phyloP scores from a whole-genome alignment of 352 stramenopile genomes.

The Pythium volutum region DNA sequence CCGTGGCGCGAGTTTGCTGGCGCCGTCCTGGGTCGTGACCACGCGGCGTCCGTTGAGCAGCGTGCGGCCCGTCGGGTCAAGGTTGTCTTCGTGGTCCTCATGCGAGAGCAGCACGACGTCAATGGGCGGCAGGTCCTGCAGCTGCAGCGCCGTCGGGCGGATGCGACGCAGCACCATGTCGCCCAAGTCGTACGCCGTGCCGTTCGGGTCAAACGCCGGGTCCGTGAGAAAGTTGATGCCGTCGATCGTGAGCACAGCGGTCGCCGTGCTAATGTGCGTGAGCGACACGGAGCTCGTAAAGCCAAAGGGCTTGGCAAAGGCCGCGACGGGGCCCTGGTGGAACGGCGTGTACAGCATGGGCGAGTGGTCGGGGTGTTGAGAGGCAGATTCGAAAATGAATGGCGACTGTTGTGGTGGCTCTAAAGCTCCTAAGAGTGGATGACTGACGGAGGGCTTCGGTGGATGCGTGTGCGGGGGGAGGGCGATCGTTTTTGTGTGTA shows the following conservation, averaged over 20 bases:
- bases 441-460: no score
- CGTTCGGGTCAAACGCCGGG: constrained; percentile 28
- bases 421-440: no score
- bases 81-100: constrained; percentile 41
- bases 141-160: constrained; percentile 22
- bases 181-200: constrained; percentile 19
- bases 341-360: no score
- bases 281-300: constrained; percentile 30
- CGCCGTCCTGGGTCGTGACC: constrained; percentile 35
- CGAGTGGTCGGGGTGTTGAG: no score
- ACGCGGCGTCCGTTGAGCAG: constrained; percentile 41
- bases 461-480: no score
- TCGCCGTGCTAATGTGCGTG: constrained; percentile 38
- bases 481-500: no score
- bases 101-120: constrained; percentile 36
- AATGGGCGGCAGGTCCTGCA: constrained; percentile 32
- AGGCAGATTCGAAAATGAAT: no score
- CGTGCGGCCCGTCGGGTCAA: constrained; percentile 31
- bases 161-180: constrained; percentile 21
- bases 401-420: no score
- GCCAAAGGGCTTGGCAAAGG: not conserved
- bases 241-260: constrained; percentile 38
- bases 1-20: constrained; percentile 38
- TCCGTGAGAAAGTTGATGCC: constrained; percentile 42
- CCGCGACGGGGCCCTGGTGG: not conserved